Base-by-base conservation (phyloP, 805 yeast species). In the Debaryomyces hansenii region DNA sequence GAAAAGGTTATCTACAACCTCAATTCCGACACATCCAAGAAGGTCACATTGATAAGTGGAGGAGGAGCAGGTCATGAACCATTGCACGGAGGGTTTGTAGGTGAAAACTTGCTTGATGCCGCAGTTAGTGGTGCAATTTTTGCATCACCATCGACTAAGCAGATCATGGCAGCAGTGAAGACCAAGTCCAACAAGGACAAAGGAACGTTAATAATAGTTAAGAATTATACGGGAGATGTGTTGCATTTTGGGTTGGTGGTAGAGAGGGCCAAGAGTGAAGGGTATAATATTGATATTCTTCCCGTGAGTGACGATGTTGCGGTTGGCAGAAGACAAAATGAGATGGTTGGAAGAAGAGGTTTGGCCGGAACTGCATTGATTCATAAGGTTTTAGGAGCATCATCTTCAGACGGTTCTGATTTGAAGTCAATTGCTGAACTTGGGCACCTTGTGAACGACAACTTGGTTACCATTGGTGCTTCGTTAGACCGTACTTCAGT, bases 21-120 rank as follows among this genome's bases (percentile, higher is more conserved):
- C 15, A 50, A 67, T 44, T 59, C 70, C n/a, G 58, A 63, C 38
- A 56, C 63, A 15, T 39, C 54, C n/a, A 67, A 74, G 21, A 85
- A 87, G 57, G 86, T 90, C 37, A 79, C 88, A 5, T 59, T 91
- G 41, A 69, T 91, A 21, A 83, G 96, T 29, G 97, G 97, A 49
- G 98, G 98, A 46, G 97, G 97, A 21, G 83, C 91, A 11, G 98
- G 98, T 40, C 98, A 91, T 61, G 98, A 91, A 66, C 97, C 97
- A 20, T 75, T 90, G 4, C 97, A 92, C 59, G 91, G 88, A 7
- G 97, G 96, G 0, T 91, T 83, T 63, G 90, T 91, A 18, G 97
- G 97, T 10, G 75, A 81, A 11, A 95, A 95, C 41, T 69, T 86
- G 55, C 66, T 91, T 35, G 89, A 87, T 54, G 95, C 84, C 35